A percentile compares a stretch with the other conserved stretches of the same genome.
Conservation (phyloP, 179 eudicot genomes). For the Amaranthus tricolor region DNA sequence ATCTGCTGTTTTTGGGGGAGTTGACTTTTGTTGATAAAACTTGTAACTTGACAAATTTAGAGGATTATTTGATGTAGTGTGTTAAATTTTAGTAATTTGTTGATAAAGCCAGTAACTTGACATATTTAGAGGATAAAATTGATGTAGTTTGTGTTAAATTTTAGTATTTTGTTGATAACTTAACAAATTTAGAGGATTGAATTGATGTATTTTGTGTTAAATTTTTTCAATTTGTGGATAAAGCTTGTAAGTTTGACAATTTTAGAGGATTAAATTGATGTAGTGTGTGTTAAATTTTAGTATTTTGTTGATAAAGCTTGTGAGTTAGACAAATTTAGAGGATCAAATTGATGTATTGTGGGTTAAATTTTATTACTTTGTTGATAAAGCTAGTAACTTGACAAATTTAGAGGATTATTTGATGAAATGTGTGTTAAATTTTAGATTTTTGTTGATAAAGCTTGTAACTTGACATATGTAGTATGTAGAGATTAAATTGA, state of each 20-base stretch:
- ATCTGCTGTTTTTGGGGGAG: neutral
- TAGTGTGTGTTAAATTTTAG: neutral
- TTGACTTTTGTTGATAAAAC: neutral
- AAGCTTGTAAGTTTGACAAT: conserved; percentile 11
- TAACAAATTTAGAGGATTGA: neutral
- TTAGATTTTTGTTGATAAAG: neutral
- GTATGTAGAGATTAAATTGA: neutral
- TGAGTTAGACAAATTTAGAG: neutral
- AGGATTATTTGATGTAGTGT: neutral
- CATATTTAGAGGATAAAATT: neutral
- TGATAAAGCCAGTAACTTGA: neutral
- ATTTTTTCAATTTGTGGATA: neutral
- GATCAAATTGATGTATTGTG: neutral
- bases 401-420: neutral
- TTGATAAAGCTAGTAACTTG: neutral
- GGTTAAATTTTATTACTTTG: neutral
- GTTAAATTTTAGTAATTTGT: neutral
- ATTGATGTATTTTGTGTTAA: neutral
- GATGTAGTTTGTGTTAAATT: neutral
- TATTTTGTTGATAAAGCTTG: neutral
- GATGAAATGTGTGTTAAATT: neutral
- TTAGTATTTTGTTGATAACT: conserved; percentile 1
- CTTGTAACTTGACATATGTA: neutral
- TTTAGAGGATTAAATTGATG: neutral
- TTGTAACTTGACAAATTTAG: neutral